These are phyloP conservation scores for Pythium monospermum DNA, from an alignment of 352 stramenopile genomes.

Conservation along the genomic window DNA sequence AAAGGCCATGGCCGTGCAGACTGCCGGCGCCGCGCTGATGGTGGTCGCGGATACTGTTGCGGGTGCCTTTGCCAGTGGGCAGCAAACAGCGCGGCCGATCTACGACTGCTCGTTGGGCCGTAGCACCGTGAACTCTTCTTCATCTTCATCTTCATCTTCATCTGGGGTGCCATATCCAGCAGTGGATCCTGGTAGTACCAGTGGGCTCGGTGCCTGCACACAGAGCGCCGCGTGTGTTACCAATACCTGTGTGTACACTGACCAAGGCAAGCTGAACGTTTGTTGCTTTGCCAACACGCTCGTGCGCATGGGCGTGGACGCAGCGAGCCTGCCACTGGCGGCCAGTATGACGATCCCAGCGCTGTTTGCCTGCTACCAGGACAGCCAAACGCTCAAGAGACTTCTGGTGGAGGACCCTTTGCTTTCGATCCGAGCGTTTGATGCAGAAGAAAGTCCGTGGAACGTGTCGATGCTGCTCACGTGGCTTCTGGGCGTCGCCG, in stretches of 20 bases:
- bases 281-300: slow-evolving; percentile 49
- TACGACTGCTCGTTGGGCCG: slow-evolving; percentile 49
- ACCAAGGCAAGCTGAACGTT: slow-evolving; percentile 25
- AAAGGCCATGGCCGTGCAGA: slow-evolving; percentile 35
- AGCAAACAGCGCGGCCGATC: slow-evolving; percentile 12
- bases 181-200: background rate
- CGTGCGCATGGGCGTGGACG: slow-evolving; percentile 31
- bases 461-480: slow-evolving; percentile 61
- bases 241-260: slow-evolving; percentile 33
- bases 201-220: slow-evolving; percentile 15
- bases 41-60: slow-evolving; percentile 46
- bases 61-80: slow-evolving; percentile 28
- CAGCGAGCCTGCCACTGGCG: slow-evolving; percentile 2
- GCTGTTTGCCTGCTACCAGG: slow-evolving; percentile 33
- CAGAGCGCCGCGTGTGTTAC: slow-evolving; percentile 26
- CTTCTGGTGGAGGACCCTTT: slow-evolving; percentile 9
- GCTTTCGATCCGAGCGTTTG: slow-evolving; percentile 29
- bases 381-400: slow-evolving; percentile 30
- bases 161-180: slow-evolving; percentile 27
- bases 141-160: too few relatives aligned
- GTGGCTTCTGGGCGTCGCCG: slow-evolving; percentile 49
- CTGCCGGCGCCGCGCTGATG: slow-evolving; percentile 29
- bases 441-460: slow-evolving; percentile 46
- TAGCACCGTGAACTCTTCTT: slow-evolving; percentile 29
- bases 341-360: slow-evolving; percentile 27